phyloP scores from a whole-genome alignment of 257 asterid species.

The Primulina eburnea region DNA sequence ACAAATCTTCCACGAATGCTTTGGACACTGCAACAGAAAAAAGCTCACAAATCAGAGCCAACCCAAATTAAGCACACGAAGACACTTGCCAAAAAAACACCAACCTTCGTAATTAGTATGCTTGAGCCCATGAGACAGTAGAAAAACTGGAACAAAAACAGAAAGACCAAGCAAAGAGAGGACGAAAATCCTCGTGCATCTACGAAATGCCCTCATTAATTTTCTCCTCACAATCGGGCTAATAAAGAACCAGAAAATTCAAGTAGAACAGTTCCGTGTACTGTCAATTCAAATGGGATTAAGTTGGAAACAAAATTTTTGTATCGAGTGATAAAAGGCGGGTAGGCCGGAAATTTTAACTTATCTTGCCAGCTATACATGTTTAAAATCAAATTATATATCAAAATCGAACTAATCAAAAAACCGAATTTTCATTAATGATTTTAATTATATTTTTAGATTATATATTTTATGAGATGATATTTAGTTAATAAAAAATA shows the following conservation, averaged over 20 bases:
- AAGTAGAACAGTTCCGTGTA: conserved; percentile 24
- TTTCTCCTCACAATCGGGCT: conserved; percentile 18
- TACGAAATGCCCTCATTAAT: conserved; percentile 66
- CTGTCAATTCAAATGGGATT: conserved; percentile 13
- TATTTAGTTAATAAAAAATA: too few relatives aligned
- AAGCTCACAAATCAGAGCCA: conserved; percentile 14
- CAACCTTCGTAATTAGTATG: conserved; percentile 56
- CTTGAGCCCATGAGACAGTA: conserved; percentile 63
- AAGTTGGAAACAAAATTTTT: not conserved
- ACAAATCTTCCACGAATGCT: conserved; percentile 68
- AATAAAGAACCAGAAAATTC: conserved; percentile 34
- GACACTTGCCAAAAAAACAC: not conserved
- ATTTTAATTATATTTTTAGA: too few relatives aligned
- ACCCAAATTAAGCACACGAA: not conserved
- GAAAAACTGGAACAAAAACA: conserved; percentile 55
- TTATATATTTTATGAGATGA: too few relatives aligned
- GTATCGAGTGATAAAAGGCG: conserved; percentile 38
- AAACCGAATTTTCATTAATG: too few relatives aligned
- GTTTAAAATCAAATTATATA: too few relatives aligned
- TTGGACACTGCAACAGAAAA: conserved; percentile 45
- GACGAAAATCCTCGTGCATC: conserved; percentile 80
- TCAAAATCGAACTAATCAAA: too few relatives aligned
- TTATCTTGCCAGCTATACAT: too few relatives aligned
- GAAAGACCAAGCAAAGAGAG: conserved; percentile 72
- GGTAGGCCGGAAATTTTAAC: conserved; percentile 19